Base-by-base conservation (phyloP, 2,329 filamentous ascomycete species). In the Tolypocladium nubicola region DNA sequence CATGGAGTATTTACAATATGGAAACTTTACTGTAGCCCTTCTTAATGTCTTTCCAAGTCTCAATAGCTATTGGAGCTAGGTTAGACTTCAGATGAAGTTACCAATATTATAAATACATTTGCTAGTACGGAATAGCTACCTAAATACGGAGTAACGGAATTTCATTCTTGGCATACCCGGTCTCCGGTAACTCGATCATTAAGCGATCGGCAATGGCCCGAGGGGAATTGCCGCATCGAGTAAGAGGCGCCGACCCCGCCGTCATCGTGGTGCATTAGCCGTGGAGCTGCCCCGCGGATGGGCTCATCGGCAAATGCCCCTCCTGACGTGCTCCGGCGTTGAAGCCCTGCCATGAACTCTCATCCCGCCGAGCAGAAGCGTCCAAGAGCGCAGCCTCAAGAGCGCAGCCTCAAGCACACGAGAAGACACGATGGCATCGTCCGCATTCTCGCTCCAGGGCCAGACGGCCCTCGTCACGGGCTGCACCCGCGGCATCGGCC, bases 401-500 rank as follows among this genome's bases (percentile, higher is more conserved):
- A 11, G 6, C 10, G 16, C 7, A 50, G 19, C 19, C 21, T 13
- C 21, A 45, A 5, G 14, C 30, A 5, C 38, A 52, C 38, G 47
- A 43, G 9, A 38, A 55, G 49, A 8, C 16, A 45, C 8, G 1
- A 58, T 58, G 57, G 54, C 54, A 13, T 50, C 69, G 40, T 65
- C 70, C 1, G 65, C 78, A 55, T 84, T 84, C 68, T 82, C 79
- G 2, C 75, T 84, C 40, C 67, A 78, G 58, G 79, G 77, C 64
- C 79, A 83, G 61, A 83, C 79, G 0, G 81, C 80, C 58, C 73
- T 84, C 58, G 65, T 84, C 60, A 84, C 81, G 0, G 81, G 81
- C 57, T 79, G 75, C 57, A 83, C 81, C 2, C 74, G 81, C 13
- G 81, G 81, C 62, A 84, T 84, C 58, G 81, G 81, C 45, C 77